Evolutionary conservation across 805 yeast species (phyloP), one percentile per base, ranked within the genome.

Genomic region (Cyberlindnera bimundalis): DNA sequence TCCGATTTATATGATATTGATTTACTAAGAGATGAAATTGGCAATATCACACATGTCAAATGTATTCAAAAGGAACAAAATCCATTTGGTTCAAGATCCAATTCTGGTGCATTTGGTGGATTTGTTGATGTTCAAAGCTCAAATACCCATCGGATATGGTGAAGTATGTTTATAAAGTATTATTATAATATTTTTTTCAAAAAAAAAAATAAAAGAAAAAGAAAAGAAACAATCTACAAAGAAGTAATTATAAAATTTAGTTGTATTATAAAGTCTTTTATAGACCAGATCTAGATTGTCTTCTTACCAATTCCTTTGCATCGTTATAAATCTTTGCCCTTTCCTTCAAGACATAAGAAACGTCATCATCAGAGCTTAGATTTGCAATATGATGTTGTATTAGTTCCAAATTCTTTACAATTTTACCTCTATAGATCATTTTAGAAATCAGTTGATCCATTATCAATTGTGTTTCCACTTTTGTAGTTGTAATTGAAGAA

Each of bases 321-420:
- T 50, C 52, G 33, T 54, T 56, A 29, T 56, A 56, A 8, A 56
- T 46, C 37, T 55, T 53, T 16, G 60, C 56, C 20, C 60, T 47
- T 33, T 56, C 60, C 29, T 56, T 56, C n/a, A 56, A 40, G 4
- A 56, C 57, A 25, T 53, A 56, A 3, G 54, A 42, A 13, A 56
- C 50, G 31, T 56, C 60, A 21, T 56, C 58, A 17, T 45, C 42
- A 15, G 31, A 31, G 2, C 46, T 35, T 5, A 55, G 42, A 25
- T 21, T 23, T 2, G 15, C 13, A 6, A 56, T 37, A 32, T 45
- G 46, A n/a, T 29, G 16, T 13, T 40, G 40, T 3, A 56, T 41
- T 10, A 35, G 24, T 5, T 43, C 37, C 10, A 56, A 15, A 33
- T 56, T 56, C 24, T 45, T 36, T 3, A 42, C 45, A 4, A 39